Evolutionary conservation across 2,329 filamentous ascomycete species (phyloP).

Genomic region (Fusarium sarcochroum): DNA sequence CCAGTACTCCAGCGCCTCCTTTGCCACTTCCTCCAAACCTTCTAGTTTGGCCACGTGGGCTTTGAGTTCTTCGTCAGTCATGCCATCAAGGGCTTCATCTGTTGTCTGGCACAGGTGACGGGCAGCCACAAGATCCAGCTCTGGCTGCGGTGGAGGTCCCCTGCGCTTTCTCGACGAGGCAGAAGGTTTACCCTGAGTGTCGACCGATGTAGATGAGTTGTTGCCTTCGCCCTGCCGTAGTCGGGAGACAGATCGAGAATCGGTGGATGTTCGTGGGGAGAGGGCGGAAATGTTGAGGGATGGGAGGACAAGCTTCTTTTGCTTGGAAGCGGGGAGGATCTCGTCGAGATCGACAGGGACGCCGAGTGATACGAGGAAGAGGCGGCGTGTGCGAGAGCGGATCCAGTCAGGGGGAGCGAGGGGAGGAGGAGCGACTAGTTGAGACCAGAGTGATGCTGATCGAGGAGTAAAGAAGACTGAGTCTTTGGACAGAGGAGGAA

Average conservation of each 20-base stretch:
- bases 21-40: constrained; percentile 78
- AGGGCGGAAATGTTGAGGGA: constrained; percentile 80
- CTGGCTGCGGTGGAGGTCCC: constrained; percentile 77
- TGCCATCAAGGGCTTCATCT: constrained; percentile 82
- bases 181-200: constrained; percentile 69
- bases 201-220: constrained; percentile 70
- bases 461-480: constrained; percentile 87
- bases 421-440: constrained; percentile 93
- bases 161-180: constrained; percentile 59
- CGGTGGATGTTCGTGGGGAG: constrained; percentile 69
- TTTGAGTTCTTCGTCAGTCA: constrained; percentile 82
- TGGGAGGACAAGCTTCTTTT: constrained; percentile 96
- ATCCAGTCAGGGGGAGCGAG: constrained; percentile 98
- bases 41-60: constrained; percentile 79
- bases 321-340: constrained; percentile 95
- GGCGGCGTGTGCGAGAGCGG: constrained; percentile 90
- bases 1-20: constrained; percentile 89
- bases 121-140: constrained; percentile 84
- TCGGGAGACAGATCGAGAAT: constrained; percentile 64
- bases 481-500: constrained; percentile 66
- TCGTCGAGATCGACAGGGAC: constrained; percentile 98
- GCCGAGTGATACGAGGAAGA: constrained; percentile 95
- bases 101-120: constrained; percentile 86
- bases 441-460: constrained; percentile 93
- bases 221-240: constrained; percentile 65